Base-by-base conservation (phyloP, 2,329 filamentous ascomycete genomes). In the Phoma sp. region DNA sequence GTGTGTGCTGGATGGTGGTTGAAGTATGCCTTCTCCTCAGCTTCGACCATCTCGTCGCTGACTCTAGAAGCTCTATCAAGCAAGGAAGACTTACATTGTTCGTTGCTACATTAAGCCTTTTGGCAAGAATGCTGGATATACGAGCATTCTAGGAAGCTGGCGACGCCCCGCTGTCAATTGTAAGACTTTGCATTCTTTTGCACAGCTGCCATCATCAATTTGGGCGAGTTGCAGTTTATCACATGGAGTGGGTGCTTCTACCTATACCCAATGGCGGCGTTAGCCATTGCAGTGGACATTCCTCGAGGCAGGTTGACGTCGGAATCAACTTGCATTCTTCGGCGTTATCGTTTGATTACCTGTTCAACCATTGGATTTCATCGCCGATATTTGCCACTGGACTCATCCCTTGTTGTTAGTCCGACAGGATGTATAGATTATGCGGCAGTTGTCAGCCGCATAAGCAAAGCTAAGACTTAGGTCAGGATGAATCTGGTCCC, bases 71-170 rank as follows among this genome's bases (percentile, higher is more conserved):
- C 7, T 17, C 35, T n/a, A 44, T 24, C 44, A 49, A 22, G 51
- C 27, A 55, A 55, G 45, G 40, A 35, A 35, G 12, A 13, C 13
- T 8, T 2, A 2, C 15, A 12, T 24, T 27, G 12, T 13, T 12
- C 12, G 7, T 24, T 19, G 24, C 24, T 27, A 21, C 6, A 22
- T 3, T 7, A 36, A 35, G 35, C 40, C 40, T 35, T 17, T 50
- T 50, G 39, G 45, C 39, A 22, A 44, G 45, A 44, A 55, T 40
- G 45, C 41, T 21, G 37, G 36, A 35, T 39, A 50, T 17, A 15
- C 10, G 2, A 41, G 40, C 45, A 33, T 36, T 45, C 21, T 31
- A 8, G 27, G 40, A 25, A 12, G 22, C 8, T 3, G 13, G 39
- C 17, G 22, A 44, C 17, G 35, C 15, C 7, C 15, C 8, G 39